A percentile compares a stretch with the other conserved stretches of the same genome.
Conservation (phyloP, 805 yeast species). For the Cyberlindnera lachancei region DNA sequence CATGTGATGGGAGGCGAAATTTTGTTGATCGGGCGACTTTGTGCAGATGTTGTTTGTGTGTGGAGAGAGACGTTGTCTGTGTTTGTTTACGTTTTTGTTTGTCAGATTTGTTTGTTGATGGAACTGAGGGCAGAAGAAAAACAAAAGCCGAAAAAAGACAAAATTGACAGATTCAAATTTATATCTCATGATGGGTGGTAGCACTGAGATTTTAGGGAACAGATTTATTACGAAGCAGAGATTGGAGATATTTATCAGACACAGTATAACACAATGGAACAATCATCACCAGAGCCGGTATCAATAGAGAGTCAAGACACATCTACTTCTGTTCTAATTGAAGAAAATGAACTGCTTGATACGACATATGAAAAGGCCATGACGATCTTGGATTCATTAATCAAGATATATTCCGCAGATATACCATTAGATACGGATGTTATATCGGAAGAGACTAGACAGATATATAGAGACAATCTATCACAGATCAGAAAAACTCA, state of each 20-base stretch:
- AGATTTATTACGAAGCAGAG: no score
- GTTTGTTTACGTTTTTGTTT: neutral
- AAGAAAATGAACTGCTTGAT: slow-evolving; percentile 9
- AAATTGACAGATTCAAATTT: no score
- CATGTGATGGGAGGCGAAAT: no score
- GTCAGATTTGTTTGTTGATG: neutral
- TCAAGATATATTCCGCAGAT: slow-evolving; percentile 11
- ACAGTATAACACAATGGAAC: neutral
- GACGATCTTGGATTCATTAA: slow-evolving; percentile 9
- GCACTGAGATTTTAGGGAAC: neutral
- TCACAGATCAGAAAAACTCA: slow-evolving; percentile 2
- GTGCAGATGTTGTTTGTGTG: no score
- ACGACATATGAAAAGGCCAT: slow-evolving; percentile 6
- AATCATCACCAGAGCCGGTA: slow-evolving; percentile 15
- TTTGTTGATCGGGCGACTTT: no score
- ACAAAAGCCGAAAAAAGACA: neutral
- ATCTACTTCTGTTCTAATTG: slow-evolving; percentile 1
- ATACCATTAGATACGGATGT: no score
- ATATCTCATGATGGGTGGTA: neutral
- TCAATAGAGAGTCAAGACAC: slow-evolving; percentile 1
- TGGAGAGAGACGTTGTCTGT: no score
- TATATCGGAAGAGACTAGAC: slow-evolving; percentile 4
- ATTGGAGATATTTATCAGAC: neutral
- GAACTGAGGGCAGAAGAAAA: neutral
- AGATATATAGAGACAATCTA: neutral